Evolutionary conservation across 192 early-diverging fungal species (phyloP).

Genomic region (Coemansia sp.): DNA sequence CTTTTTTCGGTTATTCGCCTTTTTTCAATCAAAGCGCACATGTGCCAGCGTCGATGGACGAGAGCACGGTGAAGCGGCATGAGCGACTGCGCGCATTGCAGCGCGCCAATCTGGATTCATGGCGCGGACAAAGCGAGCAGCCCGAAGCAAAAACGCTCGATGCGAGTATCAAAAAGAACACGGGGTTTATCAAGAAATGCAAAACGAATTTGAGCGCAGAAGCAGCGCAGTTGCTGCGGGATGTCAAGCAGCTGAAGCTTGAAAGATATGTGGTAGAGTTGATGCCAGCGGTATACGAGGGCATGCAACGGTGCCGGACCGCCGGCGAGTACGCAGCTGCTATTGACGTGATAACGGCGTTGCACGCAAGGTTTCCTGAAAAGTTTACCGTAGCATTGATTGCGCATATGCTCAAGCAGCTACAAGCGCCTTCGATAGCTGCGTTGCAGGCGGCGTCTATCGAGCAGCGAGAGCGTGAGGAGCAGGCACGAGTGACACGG

Average conservation of each 20-base stretch:
- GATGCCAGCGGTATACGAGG: constrained; percentile 78
- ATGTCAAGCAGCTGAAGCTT: constrained; percentile 82
- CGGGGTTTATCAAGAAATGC: constrained; percentile 92
- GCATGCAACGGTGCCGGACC: constrained; percentile 64
- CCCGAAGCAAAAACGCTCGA: constrained; percentile 61
- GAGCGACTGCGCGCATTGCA: constrained; percentile 40
- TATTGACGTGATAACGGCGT: constrained; percentile 74
- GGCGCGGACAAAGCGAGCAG: constrained; percentile 23
- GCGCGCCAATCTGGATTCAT: constrained; percentile 42
- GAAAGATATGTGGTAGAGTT: constrained; percentile 98
- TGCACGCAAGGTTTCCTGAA: constrained; percentile 88
- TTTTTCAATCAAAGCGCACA: constrained; percentile 14
- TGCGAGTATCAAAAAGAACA: constrained; percentile 97
- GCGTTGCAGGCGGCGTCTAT: constrained; percentile 60
- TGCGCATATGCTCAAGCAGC: constrained; percentile 61
- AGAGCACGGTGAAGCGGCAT: constrained; percentile 46
- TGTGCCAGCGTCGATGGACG: constrained; percentile 44
- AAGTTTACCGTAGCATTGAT: constrained; percentile 74
- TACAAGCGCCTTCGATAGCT: constrained; percentile 63
- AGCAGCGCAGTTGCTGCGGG: constrained; percentile 68
- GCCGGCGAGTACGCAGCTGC: constrained; percentile 75
- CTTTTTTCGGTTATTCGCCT: not conserved
- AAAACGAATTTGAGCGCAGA: constrained; percentile 70
- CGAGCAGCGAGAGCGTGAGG: constrained; percentile 77
- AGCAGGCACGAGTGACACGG: constrained; percentile 63